phyloP scores from a whole-genome alignment of 2,329 filamentous ascomycete genomes.

The Ceratocystis harringtonii region DNA sequence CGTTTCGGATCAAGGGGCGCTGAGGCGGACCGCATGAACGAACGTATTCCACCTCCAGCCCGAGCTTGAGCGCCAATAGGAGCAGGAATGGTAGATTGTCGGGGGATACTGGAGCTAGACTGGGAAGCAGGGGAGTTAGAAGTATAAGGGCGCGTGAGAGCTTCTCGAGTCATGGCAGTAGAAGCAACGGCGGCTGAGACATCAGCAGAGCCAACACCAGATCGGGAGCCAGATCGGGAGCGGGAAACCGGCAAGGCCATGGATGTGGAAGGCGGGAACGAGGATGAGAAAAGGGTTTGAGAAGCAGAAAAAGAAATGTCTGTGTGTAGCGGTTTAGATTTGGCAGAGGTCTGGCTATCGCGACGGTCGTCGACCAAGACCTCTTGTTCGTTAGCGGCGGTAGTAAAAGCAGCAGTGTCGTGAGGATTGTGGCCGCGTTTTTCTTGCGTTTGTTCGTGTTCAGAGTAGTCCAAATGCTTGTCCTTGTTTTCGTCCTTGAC shows the following conservation, averaged over 20 bases:
- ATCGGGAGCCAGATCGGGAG: neutral
- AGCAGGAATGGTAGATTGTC: constrained; percentile 12
- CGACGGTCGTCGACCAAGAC: neutral
- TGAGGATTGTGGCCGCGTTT: neutral
- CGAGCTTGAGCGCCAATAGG: constrained; percentile 8
- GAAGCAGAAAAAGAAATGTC: neutral
- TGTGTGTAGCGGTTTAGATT: neutral
- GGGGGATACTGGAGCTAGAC: constrained; percentile 7
- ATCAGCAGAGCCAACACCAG: neutral
- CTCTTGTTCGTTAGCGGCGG: neutral
- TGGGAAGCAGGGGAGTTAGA: neutral
- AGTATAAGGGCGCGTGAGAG: neutral
- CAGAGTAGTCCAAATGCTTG: neutral
- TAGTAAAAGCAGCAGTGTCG: neutral
- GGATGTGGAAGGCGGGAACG: neutral
- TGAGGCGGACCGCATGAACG: constrained; percentile 12
- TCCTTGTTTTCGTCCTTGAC: neutral
- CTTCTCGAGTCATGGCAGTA: neutral
- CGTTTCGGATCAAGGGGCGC: constrained; percentile 13
- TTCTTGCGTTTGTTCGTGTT: neutral
- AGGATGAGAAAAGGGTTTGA: neutral
- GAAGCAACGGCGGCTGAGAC: neutral
- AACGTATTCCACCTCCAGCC: neutral
- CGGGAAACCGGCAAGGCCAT: constrained; percentile 3
- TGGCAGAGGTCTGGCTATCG: neutral